These are phyloP conservation scores for Barnettozyma siamensis DNA, from an alignment of 805 yeast genomes.

Conservation along the genomic window DNA sequence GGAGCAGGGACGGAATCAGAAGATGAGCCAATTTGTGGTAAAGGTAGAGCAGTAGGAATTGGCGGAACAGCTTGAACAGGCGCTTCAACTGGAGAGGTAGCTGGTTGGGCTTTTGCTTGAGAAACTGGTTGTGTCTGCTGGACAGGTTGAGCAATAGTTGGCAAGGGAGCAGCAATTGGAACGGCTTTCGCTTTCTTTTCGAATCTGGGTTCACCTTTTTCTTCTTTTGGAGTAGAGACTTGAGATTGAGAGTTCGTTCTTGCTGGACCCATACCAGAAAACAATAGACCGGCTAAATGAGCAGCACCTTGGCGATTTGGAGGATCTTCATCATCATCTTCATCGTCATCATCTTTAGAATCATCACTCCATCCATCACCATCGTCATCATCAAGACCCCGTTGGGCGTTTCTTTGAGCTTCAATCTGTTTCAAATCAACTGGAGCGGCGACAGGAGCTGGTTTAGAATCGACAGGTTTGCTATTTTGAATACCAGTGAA, in stretches of 20 bases:
- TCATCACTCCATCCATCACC: constrained; percentile 32
- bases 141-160: constrained; percentile 14
- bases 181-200: constrained; percentile 24
- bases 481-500: constrained; percentile 45
- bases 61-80: constrained; percentile 1
- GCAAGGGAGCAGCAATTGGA: constrained; percentile 26
- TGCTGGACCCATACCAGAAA: constrained; percentile 24
- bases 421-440: constrained; percentile 56
- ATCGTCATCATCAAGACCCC: constrained; percentile 35
- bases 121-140: constrained; percentile 13
- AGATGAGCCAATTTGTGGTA: constrained; percentile 13
- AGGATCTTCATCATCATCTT: constrained; percentile 30
- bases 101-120: not conserved
- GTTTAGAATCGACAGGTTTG: not conserved
- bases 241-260: constrained; percentile 18
- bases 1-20: constrained; percentile 27
- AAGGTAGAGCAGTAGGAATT: constrained; percentile 24
- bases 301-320: constrained; percentile 28
- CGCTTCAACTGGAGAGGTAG: not conserved
- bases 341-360: constrained; percentile 26
- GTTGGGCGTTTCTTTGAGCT: constrained; percentile 67
- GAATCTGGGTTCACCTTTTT: constrained; percentile 15
- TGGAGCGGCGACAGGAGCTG: constrained; percentile 12
- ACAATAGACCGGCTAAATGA: constrained; percentile 24
- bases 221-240: constrained; percentile 18